phyloP scores from a whole-genome alignment of 805 yeast species.

The Starmerella sirachaensis region DNA sequence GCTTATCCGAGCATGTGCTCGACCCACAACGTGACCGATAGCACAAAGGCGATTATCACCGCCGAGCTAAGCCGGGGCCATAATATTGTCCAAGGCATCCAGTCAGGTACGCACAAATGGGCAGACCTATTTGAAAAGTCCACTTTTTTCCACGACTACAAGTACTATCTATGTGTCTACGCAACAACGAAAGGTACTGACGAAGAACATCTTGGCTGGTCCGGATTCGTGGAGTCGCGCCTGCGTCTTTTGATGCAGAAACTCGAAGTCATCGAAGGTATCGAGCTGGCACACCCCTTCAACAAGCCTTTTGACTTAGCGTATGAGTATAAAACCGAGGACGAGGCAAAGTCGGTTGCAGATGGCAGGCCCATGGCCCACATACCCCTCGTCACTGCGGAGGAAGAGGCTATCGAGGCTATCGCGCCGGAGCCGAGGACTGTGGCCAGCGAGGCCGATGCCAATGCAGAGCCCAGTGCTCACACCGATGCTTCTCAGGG shows the following conservation, averaged over 20 bases:
- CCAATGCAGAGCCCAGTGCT: conserved; percentile 13
- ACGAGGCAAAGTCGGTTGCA: conserved; percentile 46
- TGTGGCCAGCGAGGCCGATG: conserved; percentile 15
- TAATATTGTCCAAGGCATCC: conserved; percentile 56
- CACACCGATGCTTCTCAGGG: too few relatives aligned
- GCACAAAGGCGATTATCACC: conserved; percentile 74
- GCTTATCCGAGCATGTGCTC: conserved; percentile 99
- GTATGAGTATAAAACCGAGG: conserved; percentile 38
- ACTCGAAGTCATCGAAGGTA: conserved; percentile 63
- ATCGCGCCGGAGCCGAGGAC: conserved; percentile 18
- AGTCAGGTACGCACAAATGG: conserved; percentile 57
- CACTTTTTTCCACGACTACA: conserved; percentile 70
- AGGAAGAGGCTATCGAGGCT: conserved; percentile 28
- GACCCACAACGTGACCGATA: conserved; percentile 83
- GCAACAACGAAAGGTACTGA: conserved; percentile 60
- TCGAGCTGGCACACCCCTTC: conserved; percentile 80
- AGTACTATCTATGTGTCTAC: conserved; percentile 71
- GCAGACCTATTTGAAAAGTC: conserved; percentile 63
- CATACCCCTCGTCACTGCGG: conserved; percentile 34
- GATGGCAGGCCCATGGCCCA: conserved; percentile 38
- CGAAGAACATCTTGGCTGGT: conserved; percentile 83
- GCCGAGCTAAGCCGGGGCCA: conserved; percentile 70
- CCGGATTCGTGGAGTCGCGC: conserved; percentile 86
- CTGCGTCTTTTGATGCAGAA: conserved; percentile 71
- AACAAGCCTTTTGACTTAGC: conserved; percentile 59